phyloP scores from a whole-genome alignment of 352 stramenopile species.

The Globisporangium irregulare region DNA sequence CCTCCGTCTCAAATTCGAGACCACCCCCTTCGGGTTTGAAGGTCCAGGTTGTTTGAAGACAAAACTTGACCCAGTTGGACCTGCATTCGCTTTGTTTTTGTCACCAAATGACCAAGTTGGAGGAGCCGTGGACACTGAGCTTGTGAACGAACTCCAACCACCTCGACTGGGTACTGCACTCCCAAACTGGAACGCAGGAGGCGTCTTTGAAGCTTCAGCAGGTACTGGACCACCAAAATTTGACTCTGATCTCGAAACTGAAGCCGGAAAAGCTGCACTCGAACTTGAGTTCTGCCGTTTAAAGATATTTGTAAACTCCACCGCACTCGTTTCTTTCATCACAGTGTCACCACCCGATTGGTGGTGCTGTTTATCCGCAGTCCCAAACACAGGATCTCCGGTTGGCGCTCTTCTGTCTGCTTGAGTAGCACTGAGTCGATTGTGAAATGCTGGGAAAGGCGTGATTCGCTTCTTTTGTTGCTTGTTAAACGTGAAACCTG shows the following conservation, averaged over 20 bases:
- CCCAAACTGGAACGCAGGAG: constrained; percentile 12
- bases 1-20: constrained; percentile 5
- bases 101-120: background rate
- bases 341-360: constrained; percentile 1
- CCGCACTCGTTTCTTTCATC: constrained; percentile 10
- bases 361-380: background rate
- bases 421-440: background rate
- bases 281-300: background rate
- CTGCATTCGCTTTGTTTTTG: background rate
- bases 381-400: background rate
- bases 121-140: background rate
- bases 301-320: constrained; percentile 14
- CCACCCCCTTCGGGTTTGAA: background rate
- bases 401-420: background rate
- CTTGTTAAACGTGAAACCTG: constrained; percentile 5
- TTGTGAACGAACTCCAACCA: background rate
- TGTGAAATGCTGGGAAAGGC: constrained; percentile 8
- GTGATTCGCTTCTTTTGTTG: constrained; percentile 11
- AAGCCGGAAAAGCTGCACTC: background rate
- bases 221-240: background rate
- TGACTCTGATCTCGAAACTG: background rate
- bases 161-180: background rate
- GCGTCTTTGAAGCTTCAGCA: background rate
- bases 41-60: background rate
- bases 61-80: background rate